Evolutionary conservation across 2,329 filamentous ascomycete genomes (phyloP), one percentile per base, ranked within the genome.

Genomic region (Aotearoamyces nothofagi): DNA sequence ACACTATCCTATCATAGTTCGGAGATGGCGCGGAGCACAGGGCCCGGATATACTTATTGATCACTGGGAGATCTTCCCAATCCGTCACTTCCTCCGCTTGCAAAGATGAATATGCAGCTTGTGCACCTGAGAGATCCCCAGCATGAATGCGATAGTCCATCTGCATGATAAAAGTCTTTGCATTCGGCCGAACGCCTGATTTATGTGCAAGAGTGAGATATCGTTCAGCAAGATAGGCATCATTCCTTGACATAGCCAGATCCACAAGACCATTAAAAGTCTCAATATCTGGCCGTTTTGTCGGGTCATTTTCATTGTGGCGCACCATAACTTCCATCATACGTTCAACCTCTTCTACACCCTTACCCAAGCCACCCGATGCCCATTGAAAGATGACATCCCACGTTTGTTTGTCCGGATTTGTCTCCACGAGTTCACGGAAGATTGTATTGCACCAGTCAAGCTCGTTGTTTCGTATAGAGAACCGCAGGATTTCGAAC

Each of bases 181-280:
- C 65, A 47, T 92, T 69, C 0, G 78, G 69, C 29, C 61, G 49
- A 13, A 93, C 66, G 4, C 64, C 66, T 42, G 72, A 66, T 42
- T 75, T 70, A 24, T 66, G 50, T 2, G 74, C 73, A 8, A 94
- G 54, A 2, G 66, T 55, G 26, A 83, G 61, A 37, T 86, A 78
- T 9, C 81, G 66, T 46, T 86, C 74, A 4, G 80, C 81, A 25
- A 80, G 58, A 39, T 79, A 71, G 0, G 72, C 63, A 41, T 92
- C 75, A 8, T 74, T 61, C 31, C 66, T 64, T n/a, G 69, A 66
- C 38, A 77, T 74, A 7, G 82, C 80, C 33, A 75, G 72, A 30
- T 69, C 65, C 11, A 96, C 63, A 15, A 96, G 61, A 5, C 60
- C 57, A 45, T 96, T 92, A 42, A 96, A 72, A 5, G 78, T 83